Evolutionary conservation across 129 eudicot genomes (phyloP), one percentile per base, ranked within the genome.

Genomic region (Daucus carota): DNA sequence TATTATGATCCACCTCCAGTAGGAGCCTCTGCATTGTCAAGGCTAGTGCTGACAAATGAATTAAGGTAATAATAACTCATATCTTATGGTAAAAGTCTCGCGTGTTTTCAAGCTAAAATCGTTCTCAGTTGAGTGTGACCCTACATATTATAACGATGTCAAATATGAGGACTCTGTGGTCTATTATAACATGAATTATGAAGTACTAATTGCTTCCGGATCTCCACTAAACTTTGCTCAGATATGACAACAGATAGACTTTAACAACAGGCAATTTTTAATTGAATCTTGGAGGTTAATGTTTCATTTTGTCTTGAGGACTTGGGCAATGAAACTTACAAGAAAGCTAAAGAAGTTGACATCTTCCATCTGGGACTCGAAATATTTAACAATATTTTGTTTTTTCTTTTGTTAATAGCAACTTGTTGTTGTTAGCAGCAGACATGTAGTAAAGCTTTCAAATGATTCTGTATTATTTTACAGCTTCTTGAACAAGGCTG

Each of bases 401-500:
- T n/a, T n/a, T 40, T 40, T 66, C 4, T 12, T 66, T 66, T 33
- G 9, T 17, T 66, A 3, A 66, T 46, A 46, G 54, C 3, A 17
- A 12, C 54, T 46, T 46, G 0, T 11, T 2, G 54, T 2, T 5
- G 20, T 46, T 6, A 45, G 3, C 5, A 45, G 50, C 17, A 5
- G 54, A 46, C 7, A 17, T 46, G 8, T 7, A 12, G 16, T 46
- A 46, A 46, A 46, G 13, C 7, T 46, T 17, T 46, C 54, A 0
- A 13, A 8, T 9, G 6, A 59, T 59, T 59, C 32, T 3, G 6
- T 24, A 14, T 13, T 26, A 63, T 63, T 63, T 3, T 71, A 2
- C 78, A 95, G 99, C 84, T 89, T 57, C 81, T 81, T 95, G 33
- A 95, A 88, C 85, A 95, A 95, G 87, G 93, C 94, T 14, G 96